Percentiles rank a stretch among this genome's conserved stretches.
Evolutionary conservation across 2,329 filamentous ascomycete species (phyloP).

Genomic region (Penicillium sp.): DNA sequence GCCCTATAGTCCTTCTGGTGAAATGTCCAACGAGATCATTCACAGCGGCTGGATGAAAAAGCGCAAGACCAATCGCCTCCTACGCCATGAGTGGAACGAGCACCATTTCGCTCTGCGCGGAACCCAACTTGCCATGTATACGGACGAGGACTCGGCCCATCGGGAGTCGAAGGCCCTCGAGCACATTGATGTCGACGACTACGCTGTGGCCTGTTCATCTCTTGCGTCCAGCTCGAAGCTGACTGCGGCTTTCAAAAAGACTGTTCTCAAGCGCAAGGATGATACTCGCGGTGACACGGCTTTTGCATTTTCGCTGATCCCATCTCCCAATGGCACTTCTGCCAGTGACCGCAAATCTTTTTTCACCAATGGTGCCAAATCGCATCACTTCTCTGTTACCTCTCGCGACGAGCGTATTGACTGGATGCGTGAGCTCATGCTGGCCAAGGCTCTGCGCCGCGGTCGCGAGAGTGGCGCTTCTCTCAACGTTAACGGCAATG

Average conservation of each 20-base stretch:
- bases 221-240: conserved; percentile 72
- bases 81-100: conserved; percentile 90
- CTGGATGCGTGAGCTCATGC: conserved; percentile 57
- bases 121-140: conserved; percentile 51
- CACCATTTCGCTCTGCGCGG: conserved; percentile 79
- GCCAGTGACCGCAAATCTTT: conserved; percentile 35
- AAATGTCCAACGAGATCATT: conserved; percentile 43
- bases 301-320: conserved; percentile 42
- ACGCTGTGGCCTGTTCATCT: conserved; percentile 56
- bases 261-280: conserved; percentile 62
- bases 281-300: too few relatives aligned
- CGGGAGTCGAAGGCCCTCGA: conserved; percentile 25
- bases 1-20: neutral
- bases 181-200: conserved; percentile 24
- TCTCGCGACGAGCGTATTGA: conserved; percentile 85
- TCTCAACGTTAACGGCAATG: conserved; percentile 29
- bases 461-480: conserved; percentile 29
- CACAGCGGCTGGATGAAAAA: conserved; percentile 92
- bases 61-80: conserved; percentile 73
- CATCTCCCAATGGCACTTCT: conserved; percentile 43
- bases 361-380: conserved; percentile 61
- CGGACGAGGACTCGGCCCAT: conserved; percentile 20
- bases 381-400: conserved; percentile 89
- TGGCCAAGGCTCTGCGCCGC: conserved; percentile 38
- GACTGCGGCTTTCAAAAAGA: conserved; percentile 70